phyloP scores from a whole-genome alignment of 1,284 basidiomycete genomes.

The Ceratorhiza oryzae-sativae region DNA sequence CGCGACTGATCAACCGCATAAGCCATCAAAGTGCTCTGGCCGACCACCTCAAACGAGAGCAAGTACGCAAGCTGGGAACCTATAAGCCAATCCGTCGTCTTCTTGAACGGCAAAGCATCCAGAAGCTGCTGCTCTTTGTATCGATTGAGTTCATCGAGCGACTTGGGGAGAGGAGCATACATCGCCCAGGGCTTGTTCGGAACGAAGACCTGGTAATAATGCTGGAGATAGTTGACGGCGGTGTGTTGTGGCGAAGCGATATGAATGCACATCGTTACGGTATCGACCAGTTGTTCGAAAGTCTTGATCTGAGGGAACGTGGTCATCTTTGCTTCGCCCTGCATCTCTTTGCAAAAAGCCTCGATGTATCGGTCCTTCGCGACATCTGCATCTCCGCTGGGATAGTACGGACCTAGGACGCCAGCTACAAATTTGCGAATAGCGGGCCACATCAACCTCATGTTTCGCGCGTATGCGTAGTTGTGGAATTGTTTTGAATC shows the following conservation, averaged over 20 bases:
- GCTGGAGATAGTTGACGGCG: conserved; percentile 35
- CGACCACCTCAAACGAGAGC: conserved; percentile 18
- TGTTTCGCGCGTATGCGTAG: conserved; percentile 37
- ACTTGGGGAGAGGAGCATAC: conserved; percentile 26
- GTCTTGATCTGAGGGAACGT: conserved; percentile 38
- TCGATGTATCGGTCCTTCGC: conserved; percentile 9
- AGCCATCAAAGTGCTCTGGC: conserved; percentile 13
- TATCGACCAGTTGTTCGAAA: conserved; percentile 25
- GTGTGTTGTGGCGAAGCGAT: conserved; percentile 38
- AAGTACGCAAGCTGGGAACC: conserved; percentile 28
- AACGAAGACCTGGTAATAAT: conserved; percentile 38
- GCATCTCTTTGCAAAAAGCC: conserved; percentile 29
- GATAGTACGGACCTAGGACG: conserved; percentile 4
- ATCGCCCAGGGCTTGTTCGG: conserved; percentile 27
- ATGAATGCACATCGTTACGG: conserved; percentile 36
- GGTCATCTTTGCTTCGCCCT: conserved; percentile 19
- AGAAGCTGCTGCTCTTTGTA: conserved; percentile 18
- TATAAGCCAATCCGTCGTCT: conserved; percentile 35
- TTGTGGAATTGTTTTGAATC: conserved; percentile 39
- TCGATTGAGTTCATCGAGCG: not conserved
- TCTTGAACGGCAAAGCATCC: conserved; percentile 32
- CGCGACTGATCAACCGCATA: not conserved
- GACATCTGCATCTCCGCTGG: conserved; percentile 16
- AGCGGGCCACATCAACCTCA: conserved; percentile 36
- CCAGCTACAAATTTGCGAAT: conserved; percentile 34